These are phyloP conservation scores for Phylloporus sp. DNA, from an alignment of 768 basidiomycete genomes.

Conservation along the genomic window DNA sequence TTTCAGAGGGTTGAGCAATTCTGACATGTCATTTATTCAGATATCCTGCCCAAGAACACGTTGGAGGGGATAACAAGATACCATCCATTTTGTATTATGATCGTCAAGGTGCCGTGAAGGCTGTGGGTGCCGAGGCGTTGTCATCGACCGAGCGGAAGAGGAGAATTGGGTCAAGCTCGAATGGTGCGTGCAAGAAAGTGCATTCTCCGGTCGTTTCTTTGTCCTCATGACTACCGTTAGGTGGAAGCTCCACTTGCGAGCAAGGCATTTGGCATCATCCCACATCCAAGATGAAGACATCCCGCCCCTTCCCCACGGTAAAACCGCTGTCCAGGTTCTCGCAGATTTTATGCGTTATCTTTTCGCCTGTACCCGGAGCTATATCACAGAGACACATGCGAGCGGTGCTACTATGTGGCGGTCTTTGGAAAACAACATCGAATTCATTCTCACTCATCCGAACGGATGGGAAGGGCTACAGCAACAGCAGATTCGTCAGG, in stretches of 20 bases:
- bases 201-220: too few species aligned
- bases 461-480: constrained; percentile 5
- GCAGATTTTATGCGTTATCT: constrained; percentile 29
- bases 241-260: constrained; percentile 36
- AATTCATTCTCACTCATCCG: constrained; percentile 27
- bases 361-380: constrained; percentile 17
- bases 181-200: constrained; percentile 29
- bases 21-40: constrained; percentile 27
- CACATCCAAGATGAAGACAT: constrained; percentile 22
- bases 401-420: constrained; percentile 25
- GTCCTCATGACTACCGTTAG: too few species aligned
- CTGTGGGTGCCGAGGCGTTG: constrained; percentile 39
- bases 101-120: constrained; percentile 33
- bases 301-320: constrained; percentile 20
- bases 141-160: constrained; percentile 38
- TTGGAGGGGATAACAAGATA: constrained; percentile 32
- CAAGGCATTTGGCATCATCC: constrained; percentile 23
- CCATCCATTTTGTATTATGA: constrained; percentile 42
- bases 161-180: constrained; percentile 36
- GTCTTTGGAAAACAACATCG: constrained; percentile 16
- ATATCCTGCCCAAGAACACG: constrained; percentile 42
- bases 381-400: constrained; percentile 15
- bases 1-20: background rate
- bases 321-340: constrained; percentile 21
- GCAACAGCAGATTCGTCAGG: background rate